These are phyloP conservation scores for Mycena kentingensis DNA, from an alignment of 768 basidiomycete genomes.

Conservation along the genomic window DNA sequence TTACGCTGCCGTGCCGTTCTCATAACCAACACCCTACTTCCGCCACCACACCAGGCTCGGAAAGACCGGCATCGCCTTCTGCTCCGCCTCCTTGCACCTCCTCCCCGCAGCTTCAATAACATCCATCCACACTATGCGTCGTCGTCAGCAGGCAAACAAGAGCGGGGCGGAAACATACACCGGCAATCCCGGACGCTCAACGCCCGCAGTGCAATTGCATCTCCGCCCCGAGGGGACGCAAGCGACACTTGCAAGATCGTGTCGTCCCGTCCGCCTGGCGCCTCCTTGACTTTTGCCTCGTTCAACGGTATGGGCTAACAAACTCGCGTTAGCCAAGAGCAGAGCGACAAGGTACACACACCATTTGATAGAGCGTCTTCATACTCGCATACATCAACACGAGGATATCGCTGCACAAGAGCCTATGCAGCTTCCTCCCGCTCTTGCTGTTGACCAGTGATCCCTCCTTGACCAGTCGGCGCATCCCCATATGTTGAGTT, in stretches of 20 bases:
- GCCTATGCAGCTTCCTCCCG: conserved; percentile 70
- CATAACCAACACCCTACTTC: too few species aligned
- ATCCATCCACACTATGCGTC: conserved; percentile 36
- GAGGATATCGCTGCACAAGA: conserved; percentile 89
- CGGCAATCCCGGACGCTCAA: conserved; percentile 60
- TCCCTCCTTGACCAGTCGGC: conserved; percentile 81
- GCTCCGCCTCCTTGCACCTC: conserved; percentile 40
- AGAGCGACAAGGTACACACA: too few species aligned
- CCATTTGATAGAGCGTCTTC: conserved; percentile 81
- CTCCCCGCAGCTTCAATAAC: conserved; percentile 38
- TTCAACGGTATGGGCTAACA: conserved; percentile 72
- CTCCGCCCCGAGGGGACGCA: conserved; percentile 74
- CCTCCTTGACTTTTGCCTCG: conserved; percentile 61
- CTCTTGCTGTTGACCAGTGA: conserved; percentile 80
- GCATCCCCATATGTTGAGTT: conserved; percentile 80
- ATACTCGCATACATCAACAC: conserved; percentile 76
- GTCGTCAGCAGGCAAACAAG: conserved; percentile 38
- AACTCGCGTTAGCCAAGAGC: not conserved
- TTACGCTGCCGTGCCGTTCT: too few species aligned
- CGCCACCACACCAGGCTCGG: too few species aligned
- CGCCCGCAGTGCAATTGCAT: conserved; percentile 63
- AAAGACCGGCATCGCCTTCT: conserved; percentile 32
- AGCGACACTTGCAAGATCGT: conserved; percentile 64
- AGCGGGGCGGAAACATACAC: conserved; percentile 33
- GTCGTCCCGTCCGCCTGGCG: conserved; percentile 60